Percentiles rank a stretch among this genome's conserved stretches.
Conservation (phyloP, 441 rosid species). For the Sinapis alba region DNA sequence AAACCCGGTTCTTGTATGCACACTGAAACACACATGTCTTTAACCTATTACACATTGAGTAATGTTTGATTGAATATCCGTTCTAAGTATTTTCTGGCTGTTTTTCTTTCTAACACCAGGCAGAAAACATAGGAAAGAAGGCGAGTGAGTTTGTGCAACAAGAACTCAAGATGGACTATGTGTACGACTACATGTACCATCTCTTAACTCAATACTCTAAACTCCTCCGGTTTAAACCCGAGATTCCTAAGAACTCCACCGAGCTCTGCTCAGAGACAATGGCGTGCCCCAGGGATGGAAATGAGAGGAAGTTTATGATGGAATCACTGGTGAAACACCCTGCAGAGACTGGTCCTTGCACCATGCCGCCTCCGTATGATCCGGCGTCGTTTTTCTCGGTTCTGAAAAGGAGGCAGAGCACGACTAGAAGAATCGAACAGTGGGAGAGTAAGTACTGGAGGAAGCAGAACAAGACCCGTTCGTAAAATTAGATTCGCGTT, state of each 20-base stretch:
- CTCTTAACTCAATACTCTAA: conserved; percentile 70
- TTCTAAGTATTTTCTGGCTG: background rate
- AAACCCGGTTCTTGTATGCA: no score
- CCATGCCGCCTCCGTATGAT: conserved; percentile 72
- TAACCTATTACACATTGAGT: background rate
- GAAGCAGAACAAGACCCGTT: conserved; percentile 35
- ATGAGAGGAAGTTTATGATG: conserved; percentile 57
- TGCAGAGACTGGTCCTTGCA: conserved; percentile 54
- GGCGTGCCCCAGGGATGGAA: conserved; percentile 63
- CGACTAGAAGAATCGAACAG: conserved; percentile 49
- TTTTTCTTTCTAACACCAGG: conserved; percentile 45
- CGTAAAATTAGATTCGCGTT: conserved; percentile 15
- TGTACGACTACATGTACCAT: conserved; percentile 92
- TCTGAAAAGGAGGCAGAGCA: conserved; percentile 43
- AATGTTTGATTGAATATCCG: background rate
- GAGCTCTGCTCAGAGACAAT: conserved; percentile 67
- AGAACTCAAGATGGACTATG: conserved; percentile 68
- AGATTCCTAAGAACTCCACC: conserved; percentile 47
- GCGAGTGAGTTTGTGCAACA: conserved; percentile 67
- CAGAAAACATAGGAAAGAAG: conserved; percentile 64
- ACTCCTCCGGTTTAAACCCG: conserved; percentile 74
- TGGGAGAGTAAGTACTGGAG: conserved; percentile 67
- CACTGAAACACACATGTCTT: background rate
- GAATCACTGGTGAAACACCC: conserved; percentile 72
- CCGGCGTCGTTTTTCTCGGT: conserved; percentile 50